These are phyloP conservation scores for Mortierella alpina DNA, from an alignment of 192 early-diverging fungal species.

Conservation along the genomic window DNA sequence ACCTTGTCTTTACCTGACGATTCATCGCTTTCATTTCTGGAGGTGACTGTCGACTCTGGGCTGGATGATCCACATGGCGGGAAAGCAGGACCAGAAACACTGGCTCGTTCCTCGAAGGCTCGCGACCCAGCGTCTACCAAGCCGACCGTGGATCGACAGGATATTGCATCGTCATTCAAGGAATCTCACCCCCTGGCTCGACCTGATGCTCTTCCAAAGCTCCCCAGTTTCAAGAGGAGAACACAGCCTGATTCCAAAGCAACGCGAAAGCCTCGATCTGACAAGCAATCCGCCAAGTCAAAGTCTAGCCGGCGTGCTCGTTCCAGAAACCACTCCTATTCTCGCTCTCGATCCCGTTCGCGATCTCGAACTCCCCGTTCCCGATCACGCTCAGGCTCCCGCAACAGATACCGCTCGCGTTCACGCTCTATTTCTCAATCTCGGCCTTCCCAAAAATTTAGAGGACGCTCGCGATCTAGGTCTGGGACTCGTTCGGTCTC, in stretches of 20 bases:
- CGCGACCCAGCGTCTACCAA: neutral
- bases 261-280: conserved; percentile 13
- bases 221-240: conserved; percentile 60
- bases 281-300: conserved; percentile 12
- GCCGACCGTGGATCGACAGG: conserved; percentile 9
- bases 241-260: conserved; percentile 19
- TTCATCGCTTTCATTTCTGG: neutral
- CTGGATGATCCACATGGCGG: conserved; percentile 10
- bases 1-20: neutral
- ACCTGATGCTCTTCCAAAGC: conserved; percentile 31
- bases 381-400: conserved; percentile 20
- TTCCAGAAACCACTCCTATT: conserved; percentile 22
- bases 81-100: neutral
- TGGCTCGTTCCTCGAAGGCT: neutral
- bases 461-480: conserved; percentile 18
- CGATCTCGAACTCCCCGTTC: conserved; percentile 29
- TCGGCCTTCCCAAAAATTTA: conserved; percentile 6
- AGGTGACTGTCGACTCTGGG: conserved; percentile 3
- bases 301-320: conserved; percentile 24
- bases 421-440: conserved; percentile 29
- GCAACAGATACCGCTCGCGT: conserved; percentile 15
- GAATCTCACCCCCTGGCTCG: conserved; percentile 6
- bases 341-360: conserved; percentile 26
- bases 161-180: neutral
- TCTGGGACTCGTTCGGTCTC: conserved; percentile 18